These are phyloP conservation scores for Pseudocercospora ulei DNA, from an alignment of 2,329 filamentous ascomycete species.

Conservation along the genomic window DNA sequence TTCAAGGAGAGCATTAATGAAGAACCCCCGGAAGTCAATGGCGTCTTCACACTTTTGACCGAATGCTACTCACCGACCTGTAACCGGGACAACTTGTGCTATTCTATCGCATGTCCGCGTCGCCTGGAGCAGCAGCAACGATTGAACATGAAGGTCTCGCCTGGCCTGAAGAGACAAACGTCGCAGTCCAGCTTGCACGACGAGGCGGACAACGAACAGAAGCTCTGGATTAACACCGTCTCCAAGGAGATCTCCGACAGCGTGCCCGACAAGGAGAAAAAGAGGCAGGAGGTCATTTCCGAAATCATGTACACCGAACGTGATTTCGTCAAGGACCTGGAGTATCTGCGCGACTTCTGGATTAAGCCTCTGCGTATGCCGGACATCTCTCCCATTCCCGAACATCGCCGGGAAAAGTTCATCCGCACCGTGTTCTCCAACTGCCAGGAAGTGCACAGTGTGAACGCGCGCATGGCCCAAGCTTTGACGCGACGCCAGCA, in stretches of 20 bases:
- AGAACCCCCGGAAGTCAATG: constrained; percentile 75
- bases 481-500: constrained; percentile 84
- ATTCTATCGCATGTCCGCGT: constrained; percentile 92
- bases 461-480: constrained; percentile 81
- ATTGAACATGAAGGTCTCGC: constrained; percentile 84
- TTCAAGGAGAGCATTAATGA: constrained; percentile 90
- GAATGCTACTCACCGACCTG: constrained; percentile 98
- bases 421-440: constrained; percentile 94
- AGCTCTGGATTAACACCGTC: constrained; percentile 98
- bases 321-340: constrained; percentile 97
- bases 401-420: constrained; percentile 76
- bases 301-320: constrained; percentile 98
- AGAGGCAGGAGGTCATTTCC: constrained; percentile 94
- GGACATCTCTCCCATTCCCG: constrained; percentile 72
- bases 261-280: constrained; percentile 85
- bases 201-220: constrained; percentile 81
- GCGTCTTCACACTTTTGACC: constrained; percentile 88
- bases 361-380: constrained; percentile 79
- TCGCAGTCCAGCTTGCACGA: constrained; percentile 68
- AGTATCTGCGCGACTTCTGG: constrained; percentile 97
- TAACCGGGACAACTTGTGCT: constrained; percentile 87
- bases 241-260: constrained; percentile 88
- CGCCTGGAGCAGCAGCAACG: constrained; percentile 89
- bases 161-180: constrained; percentile 65
- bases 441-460: constrained; percentile 83